Conservation (phyloP, 2,329 filamentous ascomycete species). For the Ophiostoma himal-ulmi region DNA sequence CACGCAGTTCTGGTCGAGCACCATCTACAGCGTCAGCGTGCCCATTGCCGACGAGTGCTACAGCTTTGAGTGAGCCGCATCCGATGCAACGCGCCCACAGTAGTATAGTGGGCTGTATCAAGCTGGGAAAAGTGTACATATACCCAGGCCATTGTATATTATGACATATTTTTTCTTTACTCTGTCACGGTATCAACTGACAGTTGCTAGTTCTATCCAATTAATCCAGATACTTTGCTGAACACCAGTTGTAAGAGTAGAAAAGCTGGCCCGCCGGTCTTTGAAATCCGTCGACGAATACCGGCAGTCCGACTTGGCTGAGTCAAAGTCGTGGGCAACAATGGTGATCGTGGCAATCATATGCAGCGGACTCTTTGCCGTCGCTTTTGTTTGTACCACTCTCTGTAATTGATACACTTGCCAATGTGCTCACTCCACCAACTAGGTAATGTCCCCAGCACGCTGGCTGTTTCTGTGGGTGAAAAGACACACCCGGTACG, state of each 20-base stretch:
- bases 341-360: background rate
- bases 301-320: background rate
- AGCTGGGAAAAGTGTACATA: background rate
- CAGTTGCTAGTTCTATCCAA: background rate
- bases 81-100: background rate
- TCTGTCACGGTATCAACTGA: background rate
- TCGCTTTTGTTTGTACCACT: background rate
- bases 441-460: background rate
- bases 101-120: background rate
- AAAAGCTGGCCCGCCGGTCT: background rate
- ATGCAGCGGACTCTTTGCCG: background rate
- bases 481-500: background rate
- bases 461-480: background rate
- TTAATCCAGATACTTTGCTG: background rate
- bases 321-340: background rate
- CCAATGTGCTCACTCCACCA: background rate
- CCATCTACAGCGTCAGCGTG: constrained; percentile 29
- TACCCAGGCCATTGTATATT: background rate
- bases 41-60: constrained; percentile 31
- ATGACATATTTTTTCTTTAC: background rate
- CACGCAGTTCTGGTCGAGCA: constrained; percentile 29
- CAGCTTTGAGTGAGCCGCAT: background rate
- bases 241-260: background rate
- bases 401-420: background rate
- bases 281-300: background rate